phyloP scores from a whole-genome alignment of 2,329 filamentous ascomycete genomes.

The Neofusicoccum umdonicola region DNA sequence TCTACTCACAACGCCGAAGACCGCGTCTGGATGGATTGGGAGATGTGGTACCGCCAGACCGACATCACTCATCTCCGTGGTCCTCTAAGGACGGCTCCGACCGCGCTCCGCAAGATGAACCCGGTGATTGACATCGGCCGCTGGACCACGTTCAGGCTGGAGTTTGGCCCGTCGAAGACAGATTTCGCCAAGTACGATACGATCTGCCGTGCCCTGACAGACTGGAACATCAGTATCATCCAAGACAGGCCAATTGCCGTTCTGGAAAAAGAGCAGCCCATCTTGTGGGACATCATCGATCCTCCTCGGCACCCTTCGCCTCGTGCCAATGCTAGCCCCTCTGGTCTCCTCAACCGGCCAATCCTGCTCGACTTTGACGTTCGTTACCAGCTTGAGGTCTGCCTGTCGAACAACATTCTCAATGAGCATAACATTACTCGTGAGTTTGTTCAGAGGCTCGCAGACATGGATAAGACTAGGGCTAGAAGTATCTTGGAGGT shows the following conservation, averaged over 20 bases:
- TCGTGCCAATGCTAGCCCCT: background rate
- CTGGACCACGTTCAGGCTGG: constrained; percentile 62
- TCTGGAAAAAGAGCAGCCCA: constrained; percentile 20
- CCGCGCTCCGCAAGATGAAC: constrained; percentile 40
- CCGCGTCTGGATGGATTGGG: constrained; percentile 54
- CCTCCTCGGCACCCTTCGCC: background rate
- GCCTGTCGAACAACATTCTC: constrained; percentile 75
- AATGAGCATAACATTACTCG: constrained; percentile 70
- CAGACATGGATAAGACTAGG: constrained; percentile 47
- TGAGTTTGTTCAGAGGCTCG: constrained; percentile 66
- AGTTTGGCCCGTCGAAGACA: constrained; percentile 40
- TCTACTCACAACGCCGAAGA: constrained; percentile 43
- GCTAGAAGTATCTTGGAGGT: constrained; percentile 72
- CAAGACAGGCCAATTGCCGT: constrained; percentile 45
- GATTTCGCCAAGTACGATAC: constrained; percentile 37
- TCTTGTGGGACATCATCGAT: constrained; percentile 29
- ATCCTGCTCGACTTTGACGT: constrained; percentile 63
- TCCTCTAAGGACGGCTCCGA: constrained; percentile 32
- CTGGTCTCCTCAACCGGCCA: background rate
- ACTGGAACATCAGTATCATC: constrained; percentile 67
- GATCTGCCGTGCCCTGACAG: constrained; percentile 58
- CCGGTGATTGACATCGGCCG: constrained; percentile 43
- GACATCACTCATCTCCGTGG: constrained; percentile 51
- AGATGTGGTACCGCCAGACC: constrained; percentile 64
- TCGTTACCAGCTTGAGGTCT: constrained; percentile 89